phyloP scores from a whole-genome alignment of 805 yeast species.

The Yarrowia sp. region DNA sequence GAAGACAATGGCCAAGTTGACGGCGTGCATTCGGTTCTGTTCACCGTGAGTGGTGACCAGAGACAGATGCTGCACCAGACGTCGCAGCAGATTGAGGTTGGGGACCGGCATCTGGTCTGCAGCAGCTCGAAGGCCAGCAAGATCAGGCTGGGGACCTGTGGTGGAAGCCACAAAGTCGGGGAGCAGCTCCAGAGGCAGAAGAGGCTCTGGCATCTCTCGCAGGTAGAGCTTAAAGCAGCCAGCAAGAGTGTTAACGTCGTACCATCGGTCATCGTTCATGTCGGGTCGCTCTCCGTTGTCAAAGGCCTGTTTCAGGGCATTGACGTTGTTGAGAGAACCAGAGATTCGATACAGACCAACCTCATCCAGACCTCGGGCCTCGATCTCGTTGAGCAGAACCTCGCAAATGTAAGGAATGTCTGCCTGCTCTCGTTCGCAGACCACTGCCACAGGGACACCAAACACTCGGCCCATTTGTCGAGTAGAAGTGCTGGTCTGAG shows the following conservation, averaged over 20 bases:
- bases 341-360: slow-evolving; percentile 86
- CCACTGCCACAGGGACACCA: slow-evolving; percentile 82
- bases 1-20: slow-evolving; percentile 89
- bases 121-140: slow-evolving; percentile 41
- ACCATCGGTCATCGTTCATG: slow-evolving; percentile 64
- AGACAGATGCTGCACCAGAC: slow-evolving; percentile 72
- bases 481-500: slow-evolving; percentile 39
- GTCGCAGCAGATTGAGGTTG: slow-evolving; percentile 71
- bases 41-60: slow-evolving; percentile 70
- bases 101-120: slow-evolving; percentile 61
- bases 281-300: slow-evolving; percentile 58
- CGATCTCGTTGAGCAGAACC: slow-evolving; percentile 74
- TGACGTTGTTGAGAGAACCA: slow-evolving; percentile 66
- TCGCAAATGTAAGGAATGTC: slow-evolving; percentile 70
- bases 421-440: slow-evolving; percentile 74
- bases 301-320: slow-evolving; percentile 60
- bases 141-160: slow-evolving; percentile 43
- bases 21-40: slow-evolving; percentile 83
- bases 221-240: slow-evolving; percentile 85
- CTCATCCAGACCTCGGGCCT: slow-evolving; percentile 85
- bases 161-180: slow-evolving; percentile 56
- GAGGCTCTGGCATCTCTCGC: slow-evolving; percentile 86
- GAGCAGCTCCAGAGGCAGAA: slow-evolving; percentile 72
- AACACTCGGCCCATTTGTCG: slow-evolving; percentile 61
- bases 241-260: slow-evolving; percentile 84